Evolutionary conservation across 2,329 filamentous ascomycete species (phyloP), one percentile per base, ranked within the genome.

Genomic region (Colletotrichum agaves): DNA sequence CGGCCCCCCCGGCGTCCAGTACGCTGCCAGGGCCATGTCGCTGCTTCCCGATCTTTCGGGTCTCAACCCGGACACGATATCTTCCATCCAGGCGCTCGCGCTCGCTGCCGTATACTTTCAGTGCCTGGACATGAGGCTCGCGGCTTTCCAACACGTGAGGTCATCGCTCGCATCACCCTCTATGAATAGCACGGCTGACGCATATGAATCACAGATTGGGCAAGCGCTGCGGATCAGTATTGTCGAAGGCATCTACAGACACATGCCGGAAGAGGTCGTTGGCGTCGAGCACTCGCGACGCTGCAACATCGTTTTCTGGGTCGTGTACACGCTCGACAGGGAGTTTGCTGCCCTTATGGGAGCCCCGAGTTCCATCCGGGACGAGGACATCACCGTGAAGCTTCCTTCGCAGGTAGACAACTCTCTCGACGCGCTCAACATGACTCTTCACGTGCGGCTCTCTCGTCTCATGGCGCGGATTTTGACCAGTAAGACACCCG

Each of bases 61-160:
- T 1, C 73, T 78, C 17, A 72, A 74, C 33, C 65, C 73, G 6
- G 76, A 78, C 31, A 71, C 74, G 12, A 71, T 78, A 46, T 70
- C 71, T 0, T 72, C 74, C 4, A 78, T 78, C 4, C 75, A 81
- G 13, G 77, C 78, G 0, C 69, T 81, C 0, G 75, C 77, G 0
- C 35, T 81, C 6, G 78, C 75, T 0, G 78, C 79, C 0, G 70
- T 81, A 0, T 81, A 80, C 61, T 75, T 81, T 3, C 79, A 81
- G 35, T 80, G 79, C 0, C 73, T 81, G 2, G 79, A 81, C 15
- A 80, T 81, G 77, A 73, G 79, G 56, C 72, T 78, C 0, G 76
- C 76, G 1, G 79, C 79, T 0, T 80, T 78, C 27, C 78, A 80
- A 11, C 77, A 80, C 59, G 79, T 80, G n/a, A 67, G 76, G 39